Conservation (phyloP, 257 asterid species). For the Solanum acaule region DNA sequence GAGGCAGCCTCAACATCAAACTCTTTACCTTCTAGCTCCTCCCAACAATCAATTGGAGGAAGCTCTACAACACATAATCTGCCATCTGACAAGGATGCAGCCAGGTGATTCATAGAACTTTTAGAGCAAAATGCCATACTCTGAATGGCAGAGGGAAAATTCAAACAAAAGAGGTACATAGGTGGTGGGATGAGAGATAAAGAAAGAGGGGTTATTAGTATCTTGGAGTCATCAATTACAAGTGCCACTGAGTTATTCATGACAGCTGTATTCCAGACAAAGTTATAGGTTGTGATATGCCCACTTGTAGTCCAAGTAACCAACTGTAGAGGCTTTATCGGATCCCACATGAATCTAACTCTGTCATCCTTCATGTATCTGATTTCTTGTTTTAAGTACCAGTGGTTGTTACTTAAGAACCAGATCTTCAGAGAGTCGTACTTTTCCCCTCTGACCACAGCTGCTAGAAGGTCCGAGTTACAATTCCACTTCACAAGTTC, state of each 20-base stretch:
- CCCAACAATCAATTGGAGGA: constrained; percentile 78
- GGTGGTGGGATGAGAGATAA: constrained; percentile 89
- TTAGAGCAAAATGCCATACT: constrained; percentile 35
- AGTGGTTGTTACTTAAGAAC: constrained; percentile 78
- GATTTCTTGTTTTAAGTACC: constrained; percentile 90
- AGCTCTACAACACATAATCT: constrained; percentile 73
- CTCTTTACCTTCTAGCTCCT: constrained; percentile 70
- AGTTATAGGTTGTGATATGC: constrained; percentile 42
- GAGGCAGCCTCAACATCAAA: constrained; percentile 49
- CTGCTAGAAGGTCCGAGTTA: constrained; percentile 81
- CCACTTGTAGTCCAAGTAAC: constrained; percentile 75
- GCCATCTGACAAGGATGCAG: constrained; percentile 78
- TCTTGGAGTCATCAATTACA: constrained; percentile 71
- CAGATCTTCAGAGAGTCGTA: constrained; percentile 74
- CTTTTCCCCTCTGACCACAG: constrained; percentile 57
- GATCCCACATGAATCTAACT: constrained; percentile 77
- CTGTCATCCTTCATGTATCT: constrained; percentile 57
- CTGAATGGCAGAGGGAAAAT: constrained; percentile 58
- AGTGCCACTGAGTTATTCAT: constrained; percentile 68
- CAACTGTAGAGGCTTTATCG: constrained; percentile 55
- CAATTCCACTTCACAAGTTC: constrained; percentile 84
- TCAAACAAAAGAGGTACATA: constrained; percentile 56
- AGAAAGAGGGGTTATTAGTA: constrained; percentile 71
- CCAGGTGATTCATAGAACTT: constrained; percentile 46
- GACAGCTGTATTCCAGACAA: constrained; percentile 83